Evolutionary conservation across 306 rosid species (phyloP), one percentile per base, ranked within the genome.

Genomic region (Quercus parvula): DNA sequence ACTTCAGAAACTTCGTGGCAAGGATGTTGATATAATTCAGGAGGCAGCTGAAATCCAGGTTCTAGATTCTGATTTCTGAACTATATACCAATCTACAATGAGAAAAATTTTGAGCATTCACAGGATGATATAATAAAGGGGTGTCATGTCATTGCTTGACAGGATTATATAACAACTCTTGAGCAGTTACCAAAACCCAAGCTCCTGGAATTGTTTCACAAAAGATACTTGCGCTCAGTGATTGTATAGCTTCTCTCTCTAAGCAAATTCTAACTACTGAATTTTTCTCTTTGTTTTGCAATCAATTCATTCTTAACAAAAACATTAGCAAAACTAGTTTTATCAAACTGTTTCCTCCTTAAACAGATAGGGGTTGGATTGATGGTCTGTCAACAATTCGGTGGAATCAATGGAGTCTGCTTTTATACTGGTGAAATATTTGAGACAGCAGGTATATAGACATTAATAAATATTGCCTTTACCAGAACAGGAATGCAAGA

Each of bases 21-120:
- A 85, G 85, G 95, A 88, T 78, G 90, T 83, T 73, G 89, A 92
- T 77, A 83, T 92, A 78, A 85, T 97, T 80, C 38, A 55, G 24
- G 98, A 92, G 86, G 93, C 96, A 38, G 89, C 18, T 4, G 98
- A 95, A 82, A 95, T 95, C 83, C 92, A 88, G 98, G 98, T 94
- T 73, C 41, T 68, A 74, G 14, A 74, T 67, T 69, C 62, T 10
- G 14, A 66, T 49, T 79, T 22, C 68, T 17, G 54, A 57, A 79
- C 62, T 73, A 20, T 31, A 58, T 51, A 35, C 57, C 55, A 33
- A 8, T 56, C 58, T 33, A 59, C 31, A 63, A 56, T n/a, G 62
- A 25, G 12, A 38, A 58, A 33, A 5, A 30, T 51, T 55, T 55
- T 52, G 11, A 55, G 59, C 49, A 18, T 70, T 84, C 63, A 64